phyloP scores from a whole-genome alignment of 192 early-diverging fungal genomes.

The Coemansia sp. region DNA sequence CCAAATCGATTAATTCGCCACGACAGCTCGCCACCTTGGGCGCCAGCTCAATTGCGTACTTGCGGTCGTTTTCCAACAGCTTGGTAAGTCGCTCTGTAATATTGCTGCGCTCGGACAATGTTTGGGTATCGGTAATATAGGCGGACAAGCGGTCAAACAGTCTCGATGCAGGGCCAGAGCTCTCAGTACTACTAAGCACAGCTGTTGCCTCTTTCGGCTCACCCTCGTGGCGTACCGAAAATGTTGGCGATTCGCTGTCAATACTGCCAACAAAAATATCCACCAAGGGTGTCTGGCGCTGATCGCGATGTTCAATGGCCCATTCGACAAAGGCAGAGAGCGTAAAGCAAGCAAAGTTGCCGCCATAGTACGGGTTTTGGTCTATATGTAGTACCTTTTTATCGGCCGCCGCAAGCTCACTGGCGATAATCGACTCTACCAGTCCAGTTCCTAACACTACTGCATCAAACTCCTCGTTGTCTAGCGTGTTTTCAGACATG shows the following conservation, averaged over 20 bases:
- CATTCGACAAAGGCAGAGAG: conserved; percentile 30
- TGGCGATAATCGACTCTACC: conserved; percentile 79
- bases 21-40: conserved; percentile 69
- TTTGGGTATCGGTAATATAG: not conserved
- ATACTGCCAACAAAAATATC: conserved; percentile 12
- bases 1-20: conserved; percentile 72
- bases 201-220: not conserved
- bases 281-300: conserved; percentile 18
- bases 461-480: conserved; percentile 69
- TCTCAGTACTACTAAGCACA: not conserved
- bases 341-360: conserved; percentile 58
- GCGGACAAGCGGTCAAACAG: conserved; percentile 3
- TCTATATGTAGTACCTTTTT: conserved; percentile 83
- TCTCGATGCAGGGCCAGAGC: not conserved
- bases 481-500: conserved; percentile 26
- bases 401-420: conserved; percentile 70
- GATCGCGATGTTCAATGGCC: conserved; percentile 25
- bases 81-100: conserved; percentile 4
- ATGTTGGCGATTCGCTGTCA: conserved; percentile 5
- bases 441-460: conserved; percentile 90
- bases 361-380: conserved; percentile 80
- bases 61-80: conserved; percentile 27
- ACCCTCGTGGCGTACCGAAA: conserved; percentile 9
- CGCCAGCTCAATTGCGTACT: conserved; percentile 40
- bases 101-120: not conserved